Evolutionary conservation across 1,139 yeast genomes (phyloP).

Genomic region (Tardiomyces depauwii): DNA sequence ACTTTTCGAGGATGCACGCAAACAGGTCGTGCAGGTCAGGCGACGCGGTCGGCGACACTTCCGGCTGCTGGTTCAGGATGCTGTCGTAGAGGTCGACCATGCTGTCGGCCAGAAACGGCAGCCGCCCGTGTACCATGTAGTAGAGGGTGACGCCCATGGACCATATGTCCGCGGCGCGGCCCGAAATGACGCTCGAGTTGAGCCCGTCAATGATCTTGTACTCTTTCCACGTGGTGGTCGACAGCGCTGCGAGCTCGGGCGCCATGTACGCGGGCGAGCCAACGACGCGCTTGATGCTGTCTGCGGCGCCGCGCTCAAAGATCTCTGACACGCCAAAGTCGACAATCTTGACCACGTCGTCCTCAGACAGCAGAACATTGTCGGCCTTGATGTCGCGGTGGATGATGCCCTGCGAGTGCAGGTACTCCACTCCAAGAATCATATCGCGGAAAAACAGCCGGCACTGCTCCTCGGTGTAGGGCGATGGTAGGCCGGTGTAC

Average conservation of each 20-base stretch:
- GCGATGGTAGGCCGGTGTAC: constrained; percentile 30
- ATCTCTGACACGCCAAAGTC: constrained; percentile 89
- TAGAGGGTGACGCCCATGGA: constrained; percentile 59
- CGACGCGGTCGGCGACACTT: constrained; percentile 10
- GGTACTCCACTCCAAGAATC: constrained; percentile 76
- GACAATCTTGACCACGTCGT: constrained; percentile 75
- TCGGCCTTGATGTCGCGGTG: constrained; percentile 97
- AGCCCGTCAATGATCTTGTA: constrained; percentile 30
- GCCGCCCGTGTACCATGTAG: constrained; percentile 26
- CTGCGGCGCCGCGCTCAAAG: constrained; percentile 46
- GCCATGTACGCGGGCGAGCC: constrained; percentile 83
- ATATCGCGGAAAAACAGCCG: constrained; percentile 61
- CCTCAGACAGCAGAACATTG: constrained; percentile 61
- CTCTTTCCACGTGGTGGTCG: constrained; percentile 4
- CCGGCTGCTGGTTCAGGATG: constrained; percentile 19
- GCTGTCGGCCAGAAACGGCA: constrained; percentile 29
- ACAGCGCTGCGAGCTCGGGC: constrained; percentile 61
- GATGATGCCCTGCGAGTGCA: constrained; percentile 86
- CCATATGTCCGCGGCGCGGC: constrained; percentile 72
- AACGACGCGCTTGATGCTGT: constrained; percentile 43
- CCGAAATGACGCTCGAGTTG: constrained; percentile 29
- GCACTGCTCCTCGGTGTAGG: constrained; percentile 29
- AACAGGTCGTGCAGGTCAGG: constrained; percentile 21
- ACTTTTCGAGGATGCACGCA: constrained; percentile 32
- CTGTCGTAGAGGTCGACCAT: constrained; percentile 39